phyloP scores from a whole-genome alignment of 2,329 filamentous ascomycete species.

The Cladosporium phlei region DNA sequence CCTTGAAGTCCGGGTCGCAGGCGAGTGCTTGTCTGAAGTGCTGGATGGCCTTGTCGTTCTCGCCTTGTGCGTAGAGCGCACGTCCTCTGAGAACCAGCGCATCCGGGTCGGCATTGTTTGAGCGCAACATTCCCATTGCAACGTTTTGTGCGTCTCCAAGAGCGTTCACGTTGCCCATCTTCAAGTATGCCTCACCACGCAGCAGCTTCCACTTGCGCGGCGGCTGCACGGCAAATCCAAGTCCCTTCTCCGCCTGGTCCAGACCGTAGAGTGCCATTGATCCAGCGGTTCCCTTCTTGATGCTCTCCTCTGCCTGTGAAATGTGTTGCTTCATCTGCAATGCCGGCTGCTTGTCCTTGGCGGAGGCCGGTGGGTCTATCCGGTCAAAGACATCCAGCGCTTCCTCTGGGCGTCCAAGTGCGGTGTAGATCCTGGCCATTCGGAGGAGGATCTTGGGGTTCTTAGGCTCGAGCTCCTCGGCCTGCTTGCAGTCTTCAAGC shows the following conservation, averaged over 20 bases:
- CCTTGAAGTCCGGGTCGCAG: slow-evolving; percentile 86
- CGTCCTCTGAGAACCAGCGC: slow-evolving; percentile 84
- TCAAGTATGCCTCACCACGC: slow-evolving; percentile 84
- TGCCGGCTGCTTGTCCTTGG: slow-evolving; percentile 80
- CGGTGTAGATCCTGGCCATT: slow-evolving; percentile 84
- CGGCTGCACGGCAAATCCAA: slow-evolving; percentile 69
- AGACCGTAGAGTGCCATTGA: slow-evolving; percentile 91
- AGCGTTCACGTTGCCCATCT: slow-evolving; percentile 85
- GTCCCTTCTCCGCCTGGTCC: slow-evolving; percentile 78
- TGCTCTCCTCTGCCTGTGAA: slow-evolving; percentile 69
- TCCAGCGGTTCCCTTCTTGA: slow-evolving; percentile 69
- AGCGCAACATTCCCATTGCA: slow-evolving; percentile 77
- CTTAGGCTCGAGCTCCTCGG: slow-evolving; percentile 75
- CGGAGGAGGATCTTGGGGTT: slow-evolving; percentile 86
- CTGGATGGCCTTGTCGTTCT: slow-evolving; percentile 90
- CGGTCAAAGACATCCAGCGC: slow-evolving; percentile 76
- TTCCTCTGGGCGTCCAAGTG: slow-evolving; percentile 78
- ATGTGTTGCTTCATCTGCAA: slow-evolving; percentile 81
- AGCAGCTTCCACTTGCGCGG: slow-evolving; percentile 93
- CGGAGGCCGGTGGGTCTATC: slow-evolving; percentile 73
- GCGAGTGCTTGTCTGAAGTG: slow-evolving; percentile 85
- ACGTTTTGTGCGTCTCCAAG: slow-evolving; percentile 89
- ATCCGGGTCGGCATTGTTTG: slow-evolving; percentile 88
- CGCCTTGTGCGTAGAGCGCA: slow-evolving; percentile 82
- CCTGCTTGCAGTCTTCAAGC: slow-evolving; percentile 78